These are phyloP conservation scores for Ogataea ramenticola DNA, from an alignment of 805 yeast species.

Conservation along the genomic window DNA sequence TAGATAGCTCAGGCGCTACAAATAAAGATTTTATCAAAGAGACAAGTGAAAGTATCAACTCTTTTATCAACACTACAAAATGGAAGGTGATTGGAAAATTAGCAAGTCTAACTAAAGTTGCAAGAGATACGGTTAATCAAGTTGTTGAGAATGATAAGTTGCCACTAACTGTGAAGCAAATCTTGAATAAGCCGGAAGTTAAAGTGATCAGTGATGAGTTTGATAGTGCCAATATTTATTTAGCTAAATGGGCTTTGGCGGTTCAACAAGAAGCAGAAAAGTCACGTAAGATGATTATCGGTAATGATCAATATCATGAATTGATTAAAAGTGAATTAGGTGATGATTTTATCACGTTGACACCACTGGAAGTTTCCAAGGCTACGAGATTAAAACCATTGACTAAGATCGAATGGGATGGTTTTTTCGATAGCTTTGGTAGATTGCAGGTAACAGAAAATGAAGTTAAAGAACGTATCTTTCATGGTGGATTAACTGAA, in stretches of 20 bases:
- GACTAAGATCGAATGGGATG: conserved; percentile 71
- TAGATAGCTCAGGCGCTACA: conserved; percentile 18
- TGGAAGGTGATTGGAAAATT: conserved; percentile 84
- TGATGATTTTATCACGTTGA: conserved; percentile 38
- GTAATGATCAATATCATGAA: conserved; percentile 52
- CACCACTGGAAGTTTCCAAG: conserved; percentile 50
- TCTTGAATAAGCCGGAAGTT: conserved; percentile 74
- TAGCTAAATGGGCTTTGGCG: conserved; percentile 95
- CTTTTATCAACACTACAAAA: conserved; percentile 58
- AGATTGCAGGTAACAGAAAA: conserved; percentile 60
- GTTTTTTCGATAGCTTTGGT: conserved; percentile 77
- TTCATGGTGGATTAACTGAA: conserved; percentile 79
- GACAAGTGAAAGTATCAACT: conserved; percentile 30
- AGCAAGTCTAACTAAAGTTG: conserved; percentile 66
- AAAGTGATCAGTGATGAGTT: conserved; percentile 78
- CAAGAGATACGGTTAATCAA: conserved; percentile 57
- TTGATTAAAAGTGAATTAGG: conserved; percentile 57
- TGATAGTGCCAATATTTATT: conserved; percentile 83
- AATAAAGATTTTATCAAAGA: conserved; percentile 25
- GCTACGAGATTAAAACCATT: conserved; percentile 65
- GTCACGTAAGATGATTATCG: conserved; percentile 41
- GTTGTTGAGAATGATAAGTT: conserved; percentile 35
- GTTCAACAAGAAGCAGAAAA: conserved; percentile 87
- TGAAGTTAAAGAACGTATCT: conserved; percentile 77
- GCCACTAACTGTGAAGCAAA: conserved; percentile 50